Evolutionary conservation across 352 stramenopile genomes (phyloP).

Genomic region (Thraustochytrium striatum): DNA sequence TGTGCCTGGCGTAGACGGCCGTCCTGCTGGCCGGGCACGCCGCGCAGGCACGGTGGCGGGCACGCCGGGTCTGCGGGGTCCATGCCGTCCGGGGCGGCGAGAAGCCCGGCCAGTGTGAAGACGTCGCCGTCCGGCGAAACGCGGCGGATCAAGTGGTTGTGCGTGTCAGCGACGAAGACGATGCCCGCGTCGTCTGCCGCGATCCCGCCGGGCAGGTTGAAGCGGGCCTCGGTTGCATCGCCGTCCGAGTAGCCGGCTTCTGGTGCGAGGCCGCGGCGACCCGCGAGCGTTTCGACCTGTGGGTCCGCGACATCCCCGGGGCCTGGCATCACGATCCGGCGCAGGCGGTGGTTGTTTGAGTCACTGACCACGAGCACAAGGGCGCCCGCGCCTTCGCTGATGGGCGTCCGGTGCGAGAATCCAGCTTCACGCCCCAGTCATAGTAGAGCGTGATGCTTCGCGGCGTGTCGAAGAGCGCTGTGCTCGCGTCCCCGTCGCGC

Average conservation of each 20-base stretch:
- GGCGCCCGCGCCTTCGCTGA: conserved; percentile 8
- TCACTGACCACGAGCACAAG: conserved; percentile 44
- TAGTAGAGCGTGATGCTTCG: conserved; percentile 47
- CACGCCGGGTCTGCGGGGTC: conserved; percentile 61
- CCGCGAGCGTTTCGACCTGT: conserved; percentile 56
- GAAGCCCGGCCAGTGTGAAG: conserved; percentile 47
- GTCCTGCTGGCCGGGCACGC: conserved; percentile 77
- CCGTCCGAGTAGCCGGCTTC: conserved; percentile 83
- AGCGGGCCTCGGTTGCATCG: conserved; percentile 65
- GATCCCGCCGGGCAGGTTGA: conserved; percentile 85
- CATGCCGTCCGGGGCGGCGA: conserved; percentile 17
- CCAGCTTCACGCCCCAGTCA: conserved; percentile 41
- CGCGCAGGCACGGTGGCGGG: conserved; percentile 75
- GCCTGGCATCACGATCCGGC: conserved; percentile 55
- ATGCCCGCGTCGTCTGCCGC: conserved; percentile 66
- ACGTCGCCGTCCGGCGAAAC: conserved; percentile 66
- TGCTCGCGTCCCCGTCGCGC: neutral
- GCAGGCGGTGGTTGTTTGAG: conserved; percentile 60
- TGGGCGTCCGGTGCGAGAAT: conserved; percentile 16
- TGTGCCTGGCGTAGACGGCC: conserved; percentile 69
- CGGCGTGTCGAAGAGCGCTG: conserved; percentile 39
- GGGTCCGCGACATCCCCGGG: conserved; percentile 26
- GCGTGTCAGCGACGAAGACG: conserved; percentile 89
- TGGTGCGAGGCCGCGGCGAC: conserved; percentile 64
- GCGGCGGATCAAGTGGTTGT: conserved; percentile 86